Conservation (phyloP, 768 basidiomycete species). For the Inosperma sp. region DNA sequence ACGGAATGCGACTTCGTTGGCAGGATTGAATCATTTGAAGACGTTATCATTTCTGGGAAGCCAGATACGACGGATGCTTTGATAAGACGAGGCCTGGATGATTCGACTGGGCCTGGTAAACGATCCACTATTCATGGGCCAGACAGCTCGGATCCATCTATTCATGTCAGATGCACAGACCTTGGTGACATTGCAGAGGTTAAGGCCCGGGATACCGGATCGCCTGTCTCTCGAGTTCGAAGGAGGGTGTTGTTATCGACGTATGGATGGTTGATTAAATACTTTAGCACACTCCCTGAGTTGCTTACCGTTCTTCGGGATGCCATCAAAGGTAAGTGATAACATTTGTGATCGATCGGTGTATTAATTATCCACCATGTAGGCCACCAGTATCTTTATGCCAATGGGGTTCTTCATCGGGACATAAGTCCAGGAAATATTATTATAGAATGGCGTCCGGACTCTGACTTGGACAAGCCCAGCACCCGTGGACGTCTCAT, state of each 20-base stretch:
- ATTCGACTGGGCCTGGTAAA: neutral
- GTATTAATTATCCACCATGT: neutral
- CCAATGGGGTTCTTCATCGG: neutral
- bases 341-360: neutral
- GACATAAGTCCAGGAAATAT: constrained; percentile 4
- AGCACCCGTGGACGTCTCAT: neutral
- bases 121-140: neutral
- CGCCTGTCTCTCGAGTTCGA: neutral
- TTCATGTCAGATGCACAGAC: neutral
- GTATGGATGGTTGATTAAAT: neutral
- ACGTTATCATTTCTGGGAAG: neutral
- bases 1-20: neutral
- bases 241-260: constrained; percentile 1
- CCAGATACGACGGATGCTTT: neutral
- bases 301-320: neutral
- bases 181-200: neutral
- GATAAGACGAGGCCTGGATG: neutral
- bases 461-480: neutral
- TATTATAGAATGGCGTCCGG: neutral
- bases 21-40: neutral
- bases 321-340: neutral
- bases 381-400: constrained; percentile 1
- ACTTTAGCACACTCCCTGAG: neutral
- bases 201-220: neutral
- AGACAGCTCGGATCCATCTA: neutral